phyloP scores from a whole-genome alignment of 208 protist genomes.

The Balamuthia mandrillaris region DNA sequence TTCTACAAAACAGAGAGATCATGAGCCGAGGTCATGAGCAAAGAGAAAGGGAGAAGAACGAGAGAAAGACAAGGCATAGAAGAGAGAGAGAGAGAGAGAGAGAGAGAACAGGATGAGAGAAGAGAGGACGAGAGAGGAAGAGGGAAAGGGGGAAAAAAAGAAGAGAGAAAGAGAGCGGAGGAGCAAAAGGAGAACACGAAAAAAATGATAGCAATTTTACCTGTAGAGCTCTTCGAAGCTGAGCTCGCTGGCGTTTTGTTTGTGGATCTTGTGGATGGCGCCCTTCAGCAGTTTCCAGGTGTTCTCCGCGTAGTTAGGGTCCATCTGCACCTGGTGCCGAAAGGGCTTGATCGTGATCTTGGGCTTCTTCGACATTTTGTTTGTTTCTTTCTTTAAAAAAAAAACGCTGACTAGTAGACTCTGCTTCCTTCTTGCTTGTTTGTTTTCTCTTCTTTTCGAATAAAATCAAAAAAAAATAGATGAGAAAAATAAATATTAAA shows the following conservation, averaged over 20 bases:
- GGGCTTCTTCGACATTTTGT: constrained; percentile 12
- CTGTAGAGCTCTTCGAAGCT: constrained; percentile 76
- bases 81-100: background rate
- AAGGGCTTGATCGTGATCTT: constrained; percentile 42
- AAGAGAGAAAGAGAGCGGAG: no score
- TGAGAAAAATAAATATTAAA: no score
- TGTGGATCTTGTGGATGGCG: constrained; percentile 71
- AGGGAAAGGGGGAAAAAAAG: no score
- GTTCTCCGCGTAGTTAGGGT: constrained; percentile 49
- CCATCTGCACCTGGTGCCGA: constrained; percentile 27
- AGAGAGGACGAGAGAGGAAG: no score
- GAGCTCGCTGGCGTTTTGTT: constrained; percentile 65
- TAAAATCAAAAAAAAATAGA: no score
- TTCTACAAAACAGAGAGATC: no score
- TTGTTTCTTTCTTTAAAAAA: background rate
- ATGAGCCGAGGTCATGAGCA: no score
- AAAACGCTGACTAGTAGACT: no score
- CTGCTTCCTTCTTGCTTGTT: no score
- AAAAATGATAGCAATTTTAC: background rate
- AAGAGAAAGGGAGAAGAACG: no score
- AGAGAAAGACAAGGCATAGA: no score
- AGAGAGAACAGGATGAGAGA: background rate
- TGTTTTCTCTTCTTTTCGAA: no score
- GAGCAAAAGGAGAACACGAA: background rate
- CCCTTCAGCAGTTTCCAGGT: constrained; percentile 56